A percentile compares a stretch with the other conserved stretches of the same genome.
Evolutionary conservation across 441 rosid genomes (phyloP).

Genomic region (Bocquillonia castaneifolia): DNA sequence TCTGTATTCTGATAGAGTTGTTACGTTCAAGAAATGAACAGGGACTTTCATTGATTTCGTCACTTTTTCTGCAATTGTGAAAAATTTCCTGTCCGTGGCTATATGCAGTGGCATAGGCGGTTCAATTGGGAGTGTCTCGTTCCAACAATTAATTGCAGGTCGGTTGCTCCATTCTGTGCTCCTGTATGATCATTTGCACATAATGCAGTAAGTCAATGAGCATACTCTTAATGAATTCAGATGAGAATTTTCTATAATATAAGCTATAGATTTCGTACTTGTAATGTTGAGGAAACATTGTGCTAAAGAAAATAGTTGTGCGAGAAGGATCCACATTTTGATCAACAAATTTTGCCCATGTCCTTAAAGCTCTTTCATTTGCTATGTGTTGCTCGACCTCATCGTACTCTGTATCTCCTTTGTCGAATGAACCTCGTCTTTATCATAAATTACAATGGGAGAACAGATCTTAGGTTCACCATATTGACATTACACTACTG

Average conservation of each 20-base stretch:
- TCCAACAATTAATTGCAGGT: neutral
- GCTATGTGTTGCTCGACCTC: conserved; percentile 62
- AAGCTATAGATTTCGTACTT: conserved; percentile 39
- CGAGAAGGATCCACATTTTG: conserved; percentile 55
- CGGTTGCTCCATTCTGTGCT: conserved; percentile 8
- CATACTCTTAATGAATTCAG: too few relatives aligned
- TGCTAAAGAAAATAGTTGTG: conserved; percentile 66
- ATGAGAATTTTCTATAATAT: too few relatives aligned
- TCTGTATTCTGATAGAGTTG: conserved; percentile 61
- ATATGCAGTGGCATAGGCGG: conserved; percentile 10
- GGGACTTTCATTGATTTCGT: conserved; percentile 34
- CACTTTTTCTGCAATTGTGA: conserved; percentile 43
- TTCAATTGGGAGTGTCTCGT: conserved; percentile 28
- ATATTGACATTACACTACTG: too few relatives aligned
- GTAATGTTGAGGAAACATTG: conserved; percentile 81
- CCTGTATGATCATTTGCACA: conserved; percentile 9
- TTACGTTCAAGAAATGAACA: conserved; percentile 52
- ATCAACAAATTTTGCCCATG: conserved; percentile 78
- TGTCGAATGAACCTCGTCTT: conserved; percentile 75
- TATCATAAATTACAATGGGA: neutral
- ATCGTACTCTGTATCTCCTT: conserved; percentile 58
- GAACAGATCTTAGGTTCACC: too few relatives aligned
- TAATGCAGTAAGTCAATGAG: neutral
- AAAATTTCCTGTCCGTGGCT: conserved; percentile 27
- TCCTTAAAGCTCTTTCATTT: conserved; percentile 49